Percentiles rank a stretch among this genome's conserved stretches.
phyloP scores from a whole-genome alignment of 352 stramenopile genomes.

The Phytophthora palmivora region DNA sequence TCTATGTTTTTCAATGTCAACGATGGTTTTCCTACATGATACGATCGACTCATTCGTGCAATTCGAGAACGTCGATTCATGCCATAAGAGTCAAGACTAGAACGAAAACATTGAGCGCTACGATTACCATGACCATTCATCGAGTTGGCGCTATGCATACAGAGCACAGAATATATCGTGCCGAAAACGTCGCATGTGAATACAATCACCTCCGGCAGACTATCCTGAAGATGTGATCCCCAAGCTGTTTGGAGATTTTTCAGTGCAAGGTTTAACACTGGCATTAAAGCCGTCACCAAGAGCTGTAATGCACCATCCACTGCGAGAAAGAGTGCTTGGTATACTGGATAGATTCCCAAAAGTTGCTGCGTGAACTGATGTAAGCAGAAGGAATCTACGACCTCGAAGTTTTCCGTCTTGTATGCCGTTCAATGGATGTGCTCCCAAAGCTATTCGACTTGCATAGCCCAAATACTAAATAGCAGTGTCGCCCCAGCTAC shows the following conservation, averaged over 20 bases:
- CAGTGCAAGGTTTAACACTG: slow-evolving; percentile 37
- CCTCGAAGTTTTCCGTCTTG: slow-evolving; percentile 25
- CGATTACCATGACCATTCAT: slow-evolving; percentile 16
- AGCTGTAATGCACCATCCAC: slow-evolving; percentile 10
- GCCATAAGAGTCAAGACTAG: slow-evolving; percentile 12
- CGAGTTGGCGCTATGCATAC: slow-evolving; percentile 33
- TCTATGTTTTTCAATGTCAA: not conserved
- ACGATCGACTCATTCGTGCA: slow-evolving; percentile 2
- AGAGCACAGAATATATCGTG: slow-evolving; percentile 38
- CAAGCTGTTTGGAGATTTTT: slow-evolving; percentile 37
- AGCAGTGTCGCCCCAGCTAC: slow-evolving; percentile 33
- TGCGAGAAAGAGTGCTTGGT: slow-evolving; percentile 35
- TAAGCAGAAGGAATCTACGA: slow-evolving; percentile 27
- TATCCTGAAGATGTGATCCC: slow-evolving; percentile 29
- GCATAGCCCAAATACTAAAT: slow-evolving; percentile 25
- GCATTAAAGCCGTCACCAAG: slow-evolving; percentile 19
- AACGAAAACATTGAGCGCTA: slow-evolving; percentile 16
- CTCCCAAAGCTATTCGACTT: slow-evolving; percentile 26
- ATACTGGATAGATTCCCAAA: slow-evolving; percentile 41
- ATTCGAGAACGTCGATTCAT: slow-evolving; percentile 13
- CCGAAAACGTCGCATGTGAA: slow-evolving; percentile 43
- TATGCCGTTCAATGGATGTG: slow-evolving; percentile 11
- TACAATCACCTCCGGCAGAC: slow-evolving; percentile 33
- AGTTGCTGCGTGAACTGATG: slow-evolving; percentile 33
- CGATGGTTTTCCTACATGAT: not conserved